These are phyloP conservation scores for Diddensiella santjacobensis DNA, from an alignment of 805 yeast species.

Conservation along the genomic window DNA sequence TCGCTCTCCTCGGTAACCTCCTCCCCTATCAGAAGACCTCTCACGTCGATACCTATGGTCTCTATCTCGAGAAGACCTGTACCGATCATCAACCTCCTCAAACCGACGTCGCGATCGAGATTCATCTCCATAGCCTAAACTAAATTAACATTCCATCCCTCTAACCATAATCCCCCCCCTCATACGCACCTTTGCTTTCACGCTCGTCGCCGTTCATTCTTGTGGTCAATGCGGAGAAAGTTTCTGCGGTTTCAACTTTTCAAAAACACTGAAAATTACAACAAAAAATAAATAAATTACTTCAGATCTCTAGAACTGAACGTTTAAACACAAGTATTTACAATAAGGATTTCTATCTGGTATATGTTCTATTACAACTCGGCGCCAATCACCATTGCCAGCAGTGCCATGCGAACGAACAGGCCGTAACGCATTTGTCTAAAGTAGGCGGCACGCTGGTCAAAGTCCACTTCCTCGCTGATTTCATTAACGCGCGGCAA, in stretches of 20 bases:
- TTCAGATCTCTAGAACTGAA: not conserved
- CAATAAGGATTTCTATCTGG: constrained; percentile 18
- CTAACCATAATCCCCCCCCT: no score
- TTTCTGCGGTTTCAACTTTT: no score
- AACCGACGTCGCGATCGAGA: not conserved
- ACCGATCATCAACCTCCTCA: not conserved
- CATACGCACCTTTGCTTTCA: no score
- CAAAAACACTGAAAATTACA: constrained; percentile 5
- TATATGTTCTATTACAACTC: constrained; percentile 49
- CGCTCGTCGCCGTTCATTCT: no score
- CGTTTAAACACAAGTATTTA: constrained; percentile 11
- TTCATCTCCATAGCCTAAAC: no score
- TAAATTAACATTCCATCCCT: no score
- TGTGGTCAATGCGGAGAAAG: no score
- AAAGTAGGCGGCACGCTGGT: constrained; percentile 98
- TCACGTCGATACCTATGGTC: constrained; percentile 4
- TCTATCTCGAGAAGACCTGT: constrained; percentile 4
- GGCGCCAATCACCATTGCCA: constrained; percentile 97
- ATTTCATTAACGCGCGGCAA: constrained; percentile 96
- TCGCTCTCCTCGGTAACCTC: constrained; percentile 16
- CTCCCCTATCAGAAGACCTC: not conserved
- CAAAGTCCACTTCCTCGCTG: constrained; percentile 97
- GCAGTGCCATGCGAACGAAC: constrained; percentile 96
- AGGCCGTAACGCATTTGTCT: constrained; percentile 99
- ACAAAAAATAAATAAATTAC: constrained; percentile 7